Evolutionary conservation across 2,329 filamentous ascomycete species (phyloP).

Genomic region (Westerdykella ornata): DNA sequence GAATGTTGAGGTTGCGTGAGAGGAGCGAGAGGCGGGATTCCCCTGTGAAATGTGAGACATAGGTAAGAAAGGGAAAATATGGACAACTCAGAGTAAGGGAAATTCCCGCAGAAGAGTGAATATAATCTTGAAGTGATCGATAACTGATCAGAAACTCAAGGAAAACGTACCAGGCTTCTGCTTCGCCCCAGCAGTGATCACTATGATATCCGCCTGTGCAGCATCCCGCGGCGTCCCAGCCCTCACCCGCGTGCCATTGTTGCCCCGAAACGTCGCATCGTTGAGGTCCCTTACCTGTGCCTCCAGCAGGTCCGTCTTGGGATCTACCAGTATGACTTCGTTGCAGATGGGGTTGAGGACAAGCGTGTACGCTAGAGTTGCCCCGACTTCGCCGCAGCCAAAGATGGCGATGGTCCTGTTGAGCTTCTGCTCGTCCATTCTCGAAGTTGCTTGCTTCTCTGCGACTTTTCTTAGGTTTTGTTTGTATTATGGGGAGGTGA

Average conservation of each 20-base stretch:
- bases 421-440: slow-evolving; percentile 17
- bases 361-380: slow-evolving; percentile 47
- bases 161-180: slow-evolving; percentile 36
- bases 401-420: slow-evolving; percentile 45
- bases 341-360: slow-evolving; percentile 46
- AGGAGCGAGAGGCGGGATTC: slow-evolving; percentile 44
- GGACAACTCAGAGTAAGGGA: background rate
- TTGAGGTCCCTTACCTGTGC: slow-evolving; percentile 49
- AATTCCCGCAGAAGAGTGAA: background rate
- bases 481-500: background rate
- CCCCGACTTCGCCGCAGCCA: slow-evolving; percentile 48
- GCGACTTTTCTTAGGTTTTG: no score
- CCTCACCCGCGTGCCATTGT: slow-evolving; percentile 41
- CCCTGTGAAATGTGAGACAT: slow-evolving; percentile 20
- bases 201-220: slow-evolving; percentile 49
- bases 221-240: slow-evolving; percentile 45
- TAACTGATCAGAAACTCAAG: background rate
- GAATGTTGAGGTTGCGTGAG: slow-evolving; percentile 45
- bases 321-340: slow-evolving; percentile 51
- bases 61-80: background rate
- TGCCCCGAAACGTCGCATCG: slow-evolving; percentile 45
- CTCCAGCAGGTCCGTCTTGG: slow-evolving; percentile 42
- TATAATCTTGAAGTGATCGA: background rate
- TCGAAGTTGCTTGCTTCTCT: background rate
- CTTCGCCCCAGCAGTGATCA: slow-evolving; percentile 52